Evolutionary conservation across 768 basidiomycete species (phyloP).

Genomic region (Leccinum boreale): DNA sequence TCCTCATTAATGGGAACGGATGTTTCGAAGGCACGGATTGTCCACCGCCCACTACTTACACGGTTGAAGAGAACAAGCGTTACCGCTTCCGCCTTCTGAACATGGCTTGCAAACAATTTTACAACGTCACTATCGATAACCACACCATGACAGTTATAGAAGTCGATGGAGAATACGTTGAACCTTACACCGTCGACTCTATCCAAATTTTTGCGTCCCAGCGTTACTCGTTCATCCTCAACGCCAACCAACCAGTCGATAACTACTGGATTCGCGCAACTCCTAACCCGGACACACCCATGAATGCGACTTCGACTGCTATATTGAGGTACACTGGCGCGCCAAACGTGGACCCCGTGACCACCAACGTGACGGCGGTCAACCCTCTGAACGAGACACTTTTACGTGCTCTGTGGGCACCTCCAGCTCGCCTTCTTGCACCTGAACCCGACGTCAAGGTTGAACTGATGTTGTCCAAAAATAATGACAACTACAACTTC

Average conservation of each 20-base stretch:
- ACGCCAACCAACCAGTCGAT: slow-evolving; percentile 35
- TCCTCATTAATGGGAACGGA: slow-evolving; percentile 42
- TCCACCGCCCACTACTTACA: slow-evolving; percentile 30
- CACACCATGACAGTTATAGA: slow-evolving; percentile 37
- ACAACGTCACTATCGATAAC: slow-evolving; percentile 24
- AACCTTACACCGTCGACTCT: slow-evolving; percentile 39
- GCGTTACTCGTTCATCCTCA: slow-evolving; percentile 45
- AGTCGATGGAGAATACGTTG: slow-evolving; percentile 40
- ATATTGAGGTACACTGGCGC: slow-evolving; percentile 21
- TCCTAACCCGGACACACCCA: not conserved
- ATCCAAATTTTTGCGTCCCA: slow-evolving; percentile 38
- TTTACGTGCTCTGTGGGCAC: slow-evolving; percentile 14
- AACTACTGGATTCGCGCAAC: slow-evolving; percentile 38
- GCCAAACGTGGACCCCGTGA: slow-evolving; percentile 8
- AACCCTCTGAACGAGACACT: slow-evolving; percentile 15
- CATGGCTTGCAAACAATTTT: slow-evolving; percentile 35
- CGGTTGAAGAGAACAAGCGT: slow-evolving; percentile 30
- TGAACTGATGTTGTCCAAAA: slow-evolving; percentile 12
- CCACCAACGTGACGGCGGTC: not conserved
- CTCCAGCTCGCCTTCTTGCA: slow-evolving; percentile 7
- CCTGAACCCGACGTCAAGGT: slow-evolving; percentile 19
- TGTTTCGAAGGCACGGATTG: slow-evolving; percentile 26
- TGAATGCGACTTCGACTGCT: slow-evolving; percentile 6
- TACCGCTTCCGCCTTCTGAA: slow-evolving; percentile 40
- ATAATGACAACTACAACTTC: slow-evolving; percentile 6